These are phyloP conservation scores for Plectosphaerella plurivora DNA, from an alignment of 2,329 filamentous ascomycete genomes.

Conservation along the genomic window DNA sequence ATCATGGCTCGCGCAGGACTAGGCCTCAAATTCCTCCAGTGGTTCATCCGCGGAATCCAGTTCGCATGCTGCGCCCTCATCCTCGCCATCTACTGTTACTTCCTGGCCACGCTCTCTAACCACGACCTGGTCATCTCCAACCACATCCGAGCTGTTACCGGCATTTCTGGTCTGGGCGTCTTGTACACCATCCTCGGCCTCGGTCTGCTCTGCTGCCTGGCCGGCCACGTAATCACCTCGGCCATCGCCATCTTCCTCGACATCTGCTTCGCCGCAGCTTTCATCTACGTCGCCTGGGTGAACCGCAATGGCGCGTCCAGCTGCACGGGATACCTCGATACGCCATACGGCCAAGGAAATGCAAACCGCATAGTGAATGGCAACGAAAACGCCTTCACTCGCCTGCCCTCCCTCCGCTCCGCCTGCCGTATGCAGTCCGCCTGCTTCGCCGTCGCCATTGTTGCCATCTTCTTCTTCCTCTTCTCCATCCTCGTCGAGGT, in stretches of 20 bases:
- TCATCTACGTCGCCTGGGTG: conserved; percentile 76
- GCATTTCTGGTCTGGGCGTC: conserved; percentile 69
- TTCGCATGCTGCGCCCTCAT: conserved; percentile 70
- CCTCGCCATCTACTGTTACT: conserved; percentile 79
- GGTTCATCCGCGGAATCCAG: conserved; percentile 68
- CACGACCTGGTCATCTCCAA: conserved; percentile 59
- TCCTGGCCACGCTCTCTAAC: conserved; percentile 67
- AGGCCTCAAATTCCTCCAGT: conserved; percentile 64
- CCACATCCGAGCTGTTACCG: conserved; percentile 69
- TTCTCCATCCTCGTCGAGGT: conserved; percentile 67
- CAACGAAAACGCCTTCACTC: conserved; percentile 43
- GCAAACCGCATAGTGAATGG: conserved; percentile 40
- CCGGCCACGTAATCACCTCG: conserved; percentile 69
- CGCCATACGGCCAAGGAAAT: conserved; percentile 63
- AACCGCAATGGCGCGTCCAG: conserved; percentile 64
- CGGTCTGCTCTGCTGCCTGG: conserved; percentile 73
- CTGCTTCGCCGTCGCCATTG: conserved; percentile 71
- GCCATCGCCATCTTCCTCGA: conserved; percentile 72
- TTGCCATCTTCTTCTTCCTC: conserved; percentile 77
- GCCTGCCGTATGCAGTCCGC: conserved; percentile 75
- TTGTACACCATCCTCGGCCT: conserved; percentile 72
- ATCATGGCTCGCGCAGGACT: conserved; percentile 57
- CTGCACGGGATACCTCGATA: conserved; percentile 59
- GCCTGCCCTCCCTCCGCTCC: conserved; percentile 39
- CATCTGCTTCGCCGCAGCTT: conserved; percentile 68